Evolutionary conservation across 106 monocot genomes (phyloP).

Genomic region (Dendrobium officinale): DNA sequence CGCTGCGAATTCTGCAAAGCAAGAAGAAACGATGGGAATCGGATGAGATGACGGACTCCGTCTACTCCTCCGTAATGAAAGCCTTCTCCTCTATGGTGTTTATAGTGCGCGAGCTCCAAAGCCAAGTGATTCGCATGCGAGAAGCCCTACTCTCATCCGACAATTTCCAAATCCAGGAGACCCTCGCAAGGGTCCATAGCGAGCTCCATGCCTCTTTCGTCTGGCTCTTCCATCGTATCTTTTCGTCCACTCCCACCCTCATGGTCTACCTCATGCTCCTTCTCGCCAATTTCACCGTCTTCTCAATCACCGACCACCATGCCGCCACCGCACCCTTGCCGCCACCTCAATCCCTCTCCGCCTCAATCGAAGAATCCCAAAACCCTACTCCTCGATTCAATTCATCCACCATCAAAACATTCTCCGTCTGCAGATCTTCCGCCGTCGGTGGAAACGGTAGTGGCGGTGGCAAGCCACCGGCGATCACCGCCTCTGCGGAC

Average conservation of each 20-base stretch:
- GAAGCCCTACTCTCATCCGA: constrained; percentile 24
- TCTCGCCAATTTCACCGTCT: constrained; percentile 70
- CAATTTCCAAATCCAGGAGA: constrained; percentile 38
- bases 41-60: constrained; percentile 26
- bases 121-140: constrained; percentile 44
- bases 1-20: constrained; percentile 46
- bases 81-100: constrained; percentile 82
- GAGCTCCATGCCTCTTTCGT: constrained; percentile 75
- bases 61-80: constrained; percentile 34
- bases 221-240: constrained; percentile 75
- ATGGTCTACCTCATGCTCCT: constrained; percentile 78
- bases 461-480: constrained; percentile 20
- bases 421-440: constrained; percentile 18
- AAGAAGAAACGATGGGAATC: constrained; percentile 31
- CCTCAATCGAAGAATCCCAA: constrained; percentile 1
- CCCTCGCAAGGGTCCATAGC: constrained; percentile 34
- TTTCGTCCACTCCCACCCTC: constrained; percentile 56
- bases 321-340: constrained; percentile 24
- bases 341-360: background rate
- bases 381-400: constrained; percentile 1
- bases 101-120: constrained; percentile 67
- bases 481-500: constrained; percentile 39
- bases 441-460: constrained; percentile 27
- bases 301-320: constrained; percentile 47
- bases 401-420: constrained; percentile 20